These are phyloP conservation scores for Kwoniella botswanensis DNA, from an alignment of 768 basidiomycete genomes.

Conservation along the genomic window DNA sequence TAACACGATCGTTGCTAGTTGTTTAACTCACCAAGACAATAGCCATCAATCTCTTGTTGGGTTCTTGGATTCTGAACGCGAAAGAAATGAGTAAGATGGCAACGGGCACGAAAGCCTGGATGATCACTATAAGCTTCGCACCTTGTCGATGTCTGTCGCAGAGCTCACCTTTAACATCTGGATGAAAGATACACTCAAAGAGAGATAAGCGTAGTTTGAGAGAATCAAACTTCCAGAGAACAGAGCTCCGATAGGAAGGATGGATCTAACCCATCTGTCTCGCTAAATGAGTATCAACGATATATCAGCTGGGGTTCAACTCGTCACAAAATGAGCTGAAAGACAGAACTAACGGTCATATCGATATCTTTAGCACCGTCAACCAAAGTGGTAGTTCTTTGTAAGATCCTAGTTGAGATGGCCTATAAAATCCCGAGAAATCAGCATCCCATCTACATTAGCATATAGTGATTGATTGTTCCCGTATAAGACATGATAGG, in stretches of 20 bases:
- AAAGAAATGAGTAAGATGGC: conserved; percentile 81
- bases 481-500: background rate
- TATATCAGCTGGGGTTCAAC: background rate
- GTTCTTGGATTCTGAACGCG: conserved; percentile 84
- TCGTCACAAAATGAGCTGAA: background rate
- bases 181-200: conserved; percentile 88
- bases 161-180: conserved; percentile 88
- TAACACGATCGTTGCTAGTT: no score
- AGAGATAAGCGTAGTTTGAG: conserved; percentile 91
- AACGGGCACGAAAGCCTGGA: conserved; percentile 57
- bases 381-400: conserved; percentile 55
- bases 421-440: conserved; percentile 30
- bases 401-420: conserved; percentile 51
- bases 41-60: conserved; percentile 74
- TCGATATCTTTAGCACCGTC: conserved; percentile 60
- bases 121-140: background rate
- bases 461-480: background rate
- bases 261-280: conserved; percentile 72
- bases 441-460: no score
- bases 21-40: conserved; percentile 67
- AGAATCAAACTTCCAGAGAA: conserved; percentile 92
- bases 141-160: background rate
- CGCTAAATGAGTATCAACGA: conserved; percentile 32
- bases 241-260: conserved; percentile 90
- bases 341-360: conserved; percentile 63